Percentiles rank a stretch among this genome's conserved stretches.
These are phyloP conservation scores for Stropharia rugosoannulata DNA, from an alignment of 768 basidiomycete genomes.

Conservation along the genomic window DNA sequence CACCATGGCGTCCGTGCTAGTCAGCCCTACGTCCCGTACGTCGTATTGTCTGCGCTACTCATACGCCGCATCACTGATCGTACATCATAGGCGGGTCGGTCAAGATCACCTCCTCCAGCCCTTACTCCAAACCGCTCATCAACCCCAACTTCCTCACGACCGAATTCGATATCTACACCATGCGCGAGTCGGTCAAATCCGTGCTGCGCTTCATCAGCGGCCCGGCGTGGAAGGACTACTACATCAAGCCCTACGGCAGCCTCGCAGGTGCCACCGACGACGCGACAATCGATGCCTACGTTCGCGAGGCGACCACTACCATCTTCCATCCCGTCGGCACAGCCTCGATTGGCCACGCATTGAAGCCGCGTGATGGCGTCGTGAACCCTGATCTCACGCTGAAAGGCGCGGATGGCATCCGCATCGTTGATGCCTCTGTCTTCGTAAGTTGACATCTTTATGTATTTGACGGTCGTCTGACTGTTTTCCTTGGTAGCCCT, in stretches of 20 bases:
- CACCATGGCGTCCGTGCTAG: slow-evolving; percentile 23
- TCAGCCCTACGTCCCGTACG: slow-evolving; percentile 36
- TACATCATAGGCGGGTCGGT: slow-evolving; percentile 32
- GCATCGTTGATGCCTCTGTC: slow-evolving; percentile 37
- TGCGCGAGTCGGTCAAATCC: slow-evolving; percentile 19
- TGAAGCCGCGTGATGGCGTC: slow-evolving; percentile 19
- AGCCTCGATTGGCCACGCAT: slow-evolving; percentile 23
- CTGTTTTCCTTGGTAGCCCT: slow-evolving; percentile 16
- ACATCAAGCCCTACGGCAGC: slow-evolving; percentile 18
- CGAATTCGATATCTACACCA: slow-evolving; percentile 23
- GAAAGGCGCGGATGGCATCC: slow-evolving; percentile 27
- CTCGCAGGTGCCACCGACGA: slow-evolving; percentile 26
- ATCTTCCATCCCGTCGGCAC: slow-evolving; percentile 31
- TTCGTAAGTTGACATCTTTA: slow-evolving; percentile 22
- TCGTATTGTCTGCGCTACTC: too few species aligned
- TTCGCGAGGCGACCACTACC: slow-evolving; percentile 18
- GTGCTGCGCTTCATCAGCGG: background rate
- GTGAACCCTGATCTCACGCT: slow-evolving; percentile 32
- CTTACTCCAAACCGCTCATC: slow-evolving; percentile 47
- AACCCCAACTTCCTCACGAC: slow-evolving; percentile 42
- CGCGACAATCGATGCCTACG: slow-evolving; percentile 21
- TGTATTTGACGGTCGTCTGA: background rate
- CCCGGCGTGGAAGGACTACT: slow-evolving; percentile 1
- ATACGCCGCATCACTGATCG: too few species aligned
- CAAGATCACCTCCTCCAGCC: slow-evolving; percentile 39